Evolutionary conservation across 2,329 filamentous ascomycete species (phyloP).

Genomic region (Penicillium sp.): DNA sequence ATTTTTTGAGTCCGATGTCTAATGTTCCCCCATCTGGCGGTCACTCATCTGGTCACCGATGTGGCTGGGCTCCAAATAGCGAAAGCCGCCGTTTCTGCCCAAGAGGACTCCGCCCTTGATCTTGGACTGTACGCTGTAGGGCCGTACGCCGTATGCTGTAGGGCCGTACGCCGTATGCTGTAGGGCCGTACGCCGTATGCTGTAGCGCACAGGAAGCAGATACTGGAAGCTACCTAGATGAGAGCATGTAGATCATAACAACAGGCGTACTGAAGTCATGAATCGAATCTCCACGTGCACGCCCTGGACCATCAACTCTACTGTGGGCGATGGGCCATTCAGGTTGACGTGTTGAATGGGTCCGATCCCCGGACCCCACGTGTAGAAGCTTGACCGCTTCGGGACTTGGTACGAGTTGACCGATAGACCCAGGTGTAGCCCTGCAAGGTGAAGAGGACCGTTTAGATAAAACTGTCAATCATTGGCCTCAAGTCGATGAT

Average conservation of each 20-base stretch:
- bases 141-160: background rate
- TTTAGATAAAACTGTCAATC: too few relatives aligned
- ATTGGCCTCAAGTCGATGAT: too few relatives aligned
- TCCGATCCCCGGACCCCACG: slow-evolving; percentile 30
- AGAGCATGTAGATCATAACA: too few relatives aligned
- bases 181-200: background rate
- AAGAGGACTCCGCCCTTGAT: background rate
- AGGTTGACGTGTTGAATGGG: slow-evolving; percentile 9
- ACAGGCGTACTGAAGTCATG: too few relatives aligned
- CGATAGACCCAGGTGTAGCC: too few relatives aligned
- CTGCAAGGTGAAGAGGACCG: background rate
- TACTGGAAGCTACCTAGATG: too few relatives aligned
- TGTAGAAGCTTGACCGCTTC: slow-evolving; percentile 29
- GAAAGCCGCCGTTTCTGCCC: background rate
- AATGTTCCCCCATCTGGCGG: background rate
- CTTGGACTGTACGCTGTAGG: background rate
- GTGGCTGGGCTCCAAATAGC: background rate
- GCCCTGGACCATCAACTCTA: slow-evolving; percentile 8
- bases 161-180: background rate
- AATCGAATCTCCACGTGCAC: slow-evolving; percentile 5
- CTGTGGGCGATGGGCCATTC: slow-evolving; percentile 10
- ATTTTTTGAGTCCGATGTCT: background rate
- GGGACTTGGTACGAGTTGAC: background rate
- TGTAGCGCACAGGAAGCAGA: background rate
- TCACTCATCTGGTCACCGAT: background rate